Evolutionary conservation across 2,329 filamentous ascomycete genomes (phyloP).

Genomic region (Endoconidiophora laricicola): DNA sequence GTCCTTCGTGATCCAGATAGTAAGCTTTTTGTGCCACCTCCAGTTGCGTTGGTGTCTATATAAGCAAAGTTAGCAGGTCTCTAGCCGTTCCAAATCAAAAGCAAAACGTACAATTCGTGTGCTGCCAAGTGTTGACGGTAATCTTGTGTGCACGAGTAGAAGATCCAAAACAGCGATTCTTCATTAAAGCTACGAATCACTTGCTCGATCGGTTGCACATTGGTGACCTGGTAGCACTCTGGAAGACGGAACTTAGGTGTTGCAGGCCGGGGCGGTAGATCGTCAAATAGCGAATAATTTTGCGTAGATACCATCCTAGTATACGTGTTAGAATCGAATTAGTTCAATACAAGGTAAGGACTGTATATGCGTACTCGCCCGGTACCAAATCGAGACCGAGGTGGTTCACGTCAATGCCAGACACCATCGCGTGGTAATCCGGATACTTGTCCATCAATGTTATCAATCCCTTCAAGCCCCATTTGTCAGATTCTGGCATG

Average conservation of each 20-base stretch:
- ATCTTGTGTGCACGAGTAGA: slow-evolving; percentile 49
- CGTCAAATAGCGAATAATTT: slow-evolving; percentile 44
- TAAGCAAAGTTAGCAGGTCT: neutral
- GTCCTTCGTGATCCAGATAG: slow-evolving; percentile 52
- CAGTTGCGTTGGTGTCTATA: slow-evolving; percentile 44
- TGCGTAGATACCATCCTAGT: slow-evolving; percentile 39
- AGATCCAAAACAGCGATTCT: slow-evolving; percentile 53
- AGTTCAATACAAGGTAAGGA: neutral
- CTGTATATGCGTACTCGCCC: slow-evolving; percentile 32
- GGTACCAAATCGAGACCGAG: slow-evolving; percentile 42
- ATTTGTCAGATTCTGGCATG: slow-evolving; percentile 47
- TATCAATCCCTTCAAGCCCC: slow-evolving; percentile 46
- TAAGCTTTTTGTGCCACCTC: slow-evolving; percentile 52
- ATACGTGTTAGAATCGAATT: neutral
- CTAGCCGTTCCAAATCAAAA: neutral
- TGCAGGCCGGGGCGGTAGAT: slow-evolving; percentile 39
- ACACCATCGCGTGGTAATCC: slow-evolving; percentile 44
- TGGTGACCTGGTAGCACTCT: slow-evolving; percentile 51
- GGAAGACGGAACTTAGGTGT: slow-evolving; percentile 42
- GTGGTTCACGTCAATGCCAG: slow-evolving; percentile 39
- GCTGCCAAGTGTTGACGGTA: slow-evolving; percentile 47
- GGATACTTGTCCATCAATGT: slow-evolving; percentile 48
- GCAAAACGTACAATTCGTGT: slow-evolving; percentile 37
- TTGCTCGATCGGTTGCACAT: slow-evolving; percentile 46
- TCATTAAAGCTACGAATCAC: slow-evolving; percentile 53